Evolutionary conservation across 106 monocot species (phyloP), one percentile per base, ranked within the genome.

Genomic region (Dioscorea alata): DNA sequence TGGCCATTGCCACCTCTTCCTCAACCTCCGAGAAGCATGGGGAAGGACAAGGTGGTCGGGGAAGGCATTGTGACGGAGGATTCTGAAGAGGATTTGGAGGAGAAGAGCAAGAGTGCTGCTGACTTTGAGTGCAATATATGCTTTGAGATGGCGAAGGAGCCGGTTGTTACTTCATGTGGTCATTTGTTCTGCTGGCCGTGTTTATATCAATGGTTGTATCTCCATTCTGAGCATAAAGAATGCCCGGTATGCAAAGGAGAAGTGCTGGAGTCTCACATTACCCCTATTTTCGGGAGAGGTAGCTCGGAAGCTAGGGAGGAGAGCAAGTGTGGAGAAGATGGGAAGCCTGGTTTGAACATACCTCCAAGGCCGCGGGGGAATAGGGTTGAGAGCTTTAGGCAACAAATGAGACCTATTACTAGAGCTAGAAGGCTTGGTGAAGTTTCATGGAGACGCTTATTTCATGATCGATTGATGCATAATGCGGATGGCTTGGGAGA

Each of bases 151-250:
- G 87, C 94, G 0, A 69, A 72, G 2, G 90, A 90, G 15, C 94
- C 94, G 5, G 94, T 90, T 58, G 90, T 94, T 49, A 94, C 90
- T 14, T 90, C 90, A 2, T 94, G 94, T 2, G 94, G 94, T 1
- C 94, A 94, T 79, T 61, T 94, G 50, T 94, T 94, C 56, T 94
- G 94, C 60, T 94, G 94, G 94, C 80, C 90, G 3, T 94, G 94
- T 48, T 74, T 94, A 78, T 94, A 94, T 42, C 94, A 85, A 31
- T 94, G 94, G 94, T 74, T 94, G 31, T 77, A 94, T 69, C 60
- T 85, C 13, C 84, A 94, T 63, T 78, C 74, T 32, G 80, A 70
- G 24, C 75, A 85, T 68, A 90, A 81, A 19, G 94, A 94, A 57
- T 94, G 94, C 64, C 94, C 94, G 18, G 87, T 90, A 13, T 94